Conservation (phyloP, 805 yeast genomes). For the Ogataea naganishii region DNA sequence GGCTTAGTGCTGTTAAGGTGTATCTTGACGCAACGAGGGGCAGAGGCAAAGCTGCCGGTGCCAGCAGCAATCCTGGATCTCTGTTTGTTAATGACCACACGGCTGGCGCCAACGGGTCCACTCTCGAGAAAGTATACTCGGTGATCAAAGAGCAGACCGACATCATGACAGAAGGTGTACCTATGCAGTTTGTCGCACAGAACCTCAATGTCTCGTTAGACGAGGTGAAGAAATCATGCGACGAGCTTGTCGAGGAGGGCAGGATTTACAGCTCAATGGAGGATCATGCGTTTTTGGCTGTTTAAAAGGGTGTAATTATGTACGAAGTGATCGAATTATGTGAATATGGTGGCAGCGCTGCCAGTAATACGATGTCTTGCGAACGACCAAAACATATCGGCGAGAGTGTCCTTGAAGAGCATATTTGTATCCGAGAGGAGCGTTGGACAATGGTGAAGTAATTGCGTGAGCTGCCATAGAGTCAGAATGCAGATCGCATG, state of each 20-base stretch:
- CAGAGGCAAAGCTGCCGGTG: conserved; percentile 11
- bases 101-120: conserved; percentile 20
- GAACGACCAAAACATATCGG: no score
- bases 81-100: conserved; percentile 38
- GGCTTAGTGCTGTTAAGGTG: conserved; percentile 50
- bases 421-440: no score
- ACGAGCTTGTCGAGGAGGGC: conserved; percentile 55
- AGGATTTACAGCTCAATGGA: conserved; percentile 62
- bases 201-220: conserved; percentile 40
- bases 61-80: conserved; percentile 14
- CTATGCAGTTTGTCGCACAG: conserved; percentile 51
- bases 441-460: no score
- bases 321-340: no score
- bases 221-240: conserved; percentile 41
- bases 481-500: no score
- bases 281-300: conserved; percentile 51
- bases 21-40: conserved; percentile 51
- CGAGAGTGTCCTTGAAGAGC: no score
- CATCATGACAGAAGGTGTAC: conserved; percentile 72
- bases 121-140: conserved; percentile 37
- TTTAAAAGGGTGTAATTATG: conserved; percentile 30
- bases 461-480: no score
- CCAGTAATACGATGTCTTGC: no score
- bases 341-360: no score
- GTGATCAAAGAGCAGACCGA: conserved; percentile 41